Evolutionary conservation across 2,329 filamentous ascomycete genomes (phyloP), one percentile per base, ranked within the genome.

Genomic region (Lachnellula willkommii): DNA sequence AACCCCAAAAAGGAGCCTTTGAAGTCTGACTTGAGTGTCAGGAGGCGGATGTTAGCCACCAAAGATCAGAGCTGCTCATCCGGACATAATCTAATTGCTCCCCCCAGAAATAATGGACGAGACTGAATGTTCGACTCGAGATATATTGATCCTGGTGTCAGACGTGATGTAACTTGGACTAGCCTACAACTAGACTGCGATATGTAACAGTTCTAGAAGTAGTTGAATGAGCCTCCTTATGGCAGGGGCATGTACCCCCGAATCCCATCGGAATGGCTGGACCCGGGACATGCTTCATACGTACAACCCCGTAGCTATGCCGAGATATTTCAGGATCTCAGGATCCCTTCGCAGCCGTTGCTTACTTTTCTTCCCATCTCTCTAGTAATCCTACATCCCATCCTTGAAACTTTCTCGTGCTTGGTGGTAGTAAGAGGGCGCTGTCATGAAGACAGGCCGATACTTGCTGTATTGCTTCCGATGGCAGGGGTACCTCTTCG

Each of bases 351-450:
- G 17, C 5, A 8, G 22, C n/a, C 15, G 28, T 35, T 37, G 20
- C 42, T 47, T 22, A 40, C 8, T n/a, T 15, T 28, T 53, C 50
- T 22, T 74, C 70, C 70, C 79, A 85, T 57, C 79, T 73, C 60
- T 79, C 76, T 57, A 90, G 66, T 17, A 90, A 67, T 2, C 84
- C 85, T 5, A 90, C 83, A 26, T 78, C 77, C 86, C 86, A 90
- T n/a, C 78, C 80, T 66, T 81, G 76, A 61, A 88, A 87, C 28
- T 64, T 72, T 54, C 82, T 75, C 57, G 85, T 81, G 8, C 73
- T 73, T 0, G 62, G 66, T 1, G 87, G 86, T 8, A 90, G 67
- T 15, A 83, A 65, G 3, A 59, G 43, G 37, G 76, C 80, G 60
- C 79, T 84, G 7, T 65, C 66, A 11, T 72, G 66, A 26, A 90